Conservation (phyloP, 2,329 filamentous ascomycete genomes). For the Aureobasidium subglaciale region DNA sequence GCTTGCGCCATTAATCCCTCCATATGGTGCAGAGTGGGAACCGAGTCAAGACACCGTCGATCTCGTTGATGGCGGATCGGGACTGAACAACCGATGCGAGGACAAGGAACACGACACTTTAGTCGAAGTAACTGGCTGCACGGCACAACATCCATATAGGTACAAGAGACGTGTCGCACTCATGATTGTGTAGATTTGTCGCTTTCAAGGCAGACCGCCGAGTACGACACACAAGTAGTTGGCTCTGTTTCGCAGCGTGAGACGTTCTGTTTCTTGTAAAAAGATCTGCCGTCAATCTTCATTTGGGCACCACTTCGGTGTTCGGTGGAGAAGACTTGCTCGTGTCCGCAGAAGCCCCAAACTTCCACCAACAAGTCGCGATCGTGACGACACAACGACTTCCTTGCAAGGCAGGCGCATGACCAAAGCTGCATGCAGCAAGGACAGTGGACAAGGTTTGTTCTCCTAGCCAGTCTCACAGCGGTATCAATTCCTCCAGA, state of each 20-base stretch:
- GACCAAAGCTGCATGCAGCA: neutral
- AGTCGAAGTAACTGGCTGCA: conserved; percentile 1
- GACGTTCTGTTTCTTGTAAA: neutral
- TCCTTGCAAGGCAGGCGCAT: neutral
- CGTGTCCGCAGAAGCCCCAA: neutral
- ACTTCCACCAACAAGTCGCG: neutral
- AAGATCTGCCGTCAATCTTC: conserved; percentile 2
- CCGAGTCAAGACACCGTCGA: conserved; percentile 7
- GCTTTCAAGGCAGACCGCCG: too few relatives aligned
- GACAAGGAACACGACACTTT: neutral
- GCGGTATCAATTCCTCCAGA: neutral
- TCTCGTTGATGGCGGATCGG: conserved; percentile 7
- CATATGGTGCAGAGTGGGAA: conserved; percentile 3
- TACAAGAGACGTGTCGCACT: neutral
- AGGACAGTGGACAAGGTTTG: neutral
- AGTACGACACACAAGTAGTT: neutral
- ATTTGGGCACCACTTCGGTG: conserved; percentile 3
- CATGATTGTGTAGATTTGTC: neutral
- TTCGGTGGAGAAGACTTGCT: conserved; percentile 11
- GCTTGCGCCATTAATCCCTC: neutral
- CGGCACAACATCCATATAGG: neutral
- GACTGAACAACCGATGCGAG: conserved; percentile 1
- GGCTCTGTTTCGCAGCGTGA: neutral
- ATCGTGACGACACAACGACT: conserved; percentile 3
- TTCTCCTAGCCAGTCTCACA: neutral